Evolutionary conservation across 2,329 filamentous ascomycete species (phyloP).

Genomic region (Chaetomiaceae sp.): DNA sequence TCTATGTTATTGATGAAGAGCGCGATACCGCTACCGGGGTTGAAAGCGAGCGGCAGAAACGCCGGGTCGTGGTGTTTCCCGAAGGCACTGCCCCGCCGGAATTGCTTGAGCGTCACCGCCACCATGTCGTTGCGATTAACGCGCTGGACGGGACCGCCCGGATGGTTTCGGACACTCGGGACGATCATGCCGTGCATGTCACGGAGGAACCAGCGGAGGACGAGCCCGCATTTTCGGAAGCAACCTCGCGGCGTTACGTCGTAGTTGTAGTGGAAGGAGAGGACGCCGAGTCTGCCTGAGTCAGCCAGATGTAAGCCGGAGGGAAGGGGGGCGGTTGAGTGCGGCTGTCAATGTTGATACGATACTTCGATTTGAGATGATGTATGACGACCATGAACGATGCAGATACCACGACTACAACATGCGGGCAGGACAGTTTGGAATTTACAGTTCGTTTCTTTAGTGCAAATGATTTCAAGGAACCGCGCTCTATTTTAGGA

Average conservation of each 20-base stretch:
- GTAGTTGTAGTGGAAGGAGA: slow-evolving; percentile 20
- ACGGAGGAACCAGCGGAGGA: slow-evolving; percentile 19
- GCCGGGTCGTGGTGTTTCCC: slow-evolving; percentile 27
- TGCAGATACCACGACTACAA: slow-evolving; percentile 9
- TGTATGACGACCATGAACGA: slow-evolving; percentile 1
- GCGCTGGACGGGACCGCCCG: slow-evolving; percentile 23
- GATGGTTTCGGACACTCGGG: slow-evolving; percentile 14
- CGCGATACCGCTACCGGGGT: slow-evolving; percentile 8
- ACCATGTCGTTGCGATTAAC: slow-evolving; percentile 27
- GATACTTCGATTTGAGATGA: slow-evolving; percentile 1
- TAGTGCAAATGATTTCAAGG: no score
- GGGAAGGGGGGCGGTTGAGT: background rate
- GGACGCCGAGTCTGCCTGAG: slow-evolving; percentile 8
- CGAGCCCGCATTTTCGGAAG: slow-evolving; percentile 13
- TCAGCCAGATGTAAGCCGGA: background rate
- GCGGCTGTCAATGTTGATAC: background rate
- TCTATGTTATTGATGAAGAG: slow-evolving; percentile 26
- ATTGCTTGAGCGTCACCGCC: slow-evolving; percentile 21
- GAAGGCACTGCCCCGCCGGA: slow-evolving; percentile 24
- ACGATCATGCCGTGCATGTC: slow-evolving; percentile 22
- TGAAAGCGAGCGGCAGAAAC: slow-evolving; percentile 17
- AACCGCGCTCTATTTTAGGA: no score
- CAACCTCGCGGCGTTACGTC: slow-evolving; percentile 17
- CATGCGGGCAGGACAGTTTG: background rate
- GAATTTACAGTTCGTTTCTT: background rate